Percentiles rank a stretch among this genome's conserved stretches.
Evolutionary conservation across 179 eudicot genomes (phyloP).

Genomic region (Sideroxylon spinosum): DNA sequence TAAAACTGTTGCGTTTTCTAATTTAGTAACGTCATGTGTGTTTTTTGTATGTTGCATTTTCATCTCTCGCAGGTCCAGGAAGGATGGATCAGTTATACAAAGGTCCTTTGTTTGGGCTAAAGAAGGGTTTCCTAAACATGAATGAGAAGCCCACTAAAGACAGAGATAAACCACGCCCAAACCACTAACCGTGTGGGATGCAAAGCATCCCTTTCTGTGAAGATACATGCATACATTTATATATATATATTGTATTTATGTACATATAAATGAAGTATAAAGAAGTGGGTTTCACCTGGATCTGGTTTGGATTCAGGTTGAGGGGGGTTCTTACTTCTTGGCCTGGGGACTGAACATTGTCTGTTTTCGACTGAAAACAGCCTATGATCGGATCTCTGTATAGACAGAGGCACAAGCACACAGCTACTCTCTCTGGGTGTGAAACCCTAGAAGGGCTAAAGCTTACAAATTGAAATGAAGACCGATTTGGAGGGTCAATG

Average conservation of each 20-base stretch:
- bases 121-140: constrained; percentile 25
- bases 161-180: constrained; percentile 34
- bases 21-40: no score
- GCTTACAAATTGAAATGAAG: no score
- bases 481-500: no score
- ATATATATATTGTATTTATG: neutral
- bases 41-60: no score
- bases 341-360: constrained; percentile 65
- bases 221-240: constrained; percentile 24
- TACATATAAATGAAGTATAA: constrained; percentile 17
- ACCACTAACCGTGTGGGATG: constrained; percentile 67
- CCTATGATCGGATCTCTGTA: constrained; percentile 51
- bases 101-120: constrained; percentile 27
- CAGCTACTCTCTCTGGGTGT: neutral
- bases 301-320: constrained; percentile 57
- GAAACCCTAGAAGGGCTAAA: no score
- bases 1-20: no score
- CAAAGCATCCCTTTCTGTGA: constrained; percentile 56
- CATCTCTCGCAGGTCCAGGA: constrained; percentile 8
- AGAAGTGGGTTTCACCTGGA: constrained; percentile 40
- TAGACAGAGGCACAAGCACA: constrained; percentile 16
- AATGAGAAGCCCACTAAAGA: constrained; percentile 23
- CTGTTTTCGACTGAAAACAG: constrained; percentile 22
- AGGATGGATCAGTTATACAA: constrained; percentile 12
- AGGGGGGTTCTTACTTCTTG: constrained; percentile 46